These are phyloP conservation scores for Amanita polypyramis DNA, from an alignment of 768 basidiomycete species.

Conservation along the genomic window DNA sequence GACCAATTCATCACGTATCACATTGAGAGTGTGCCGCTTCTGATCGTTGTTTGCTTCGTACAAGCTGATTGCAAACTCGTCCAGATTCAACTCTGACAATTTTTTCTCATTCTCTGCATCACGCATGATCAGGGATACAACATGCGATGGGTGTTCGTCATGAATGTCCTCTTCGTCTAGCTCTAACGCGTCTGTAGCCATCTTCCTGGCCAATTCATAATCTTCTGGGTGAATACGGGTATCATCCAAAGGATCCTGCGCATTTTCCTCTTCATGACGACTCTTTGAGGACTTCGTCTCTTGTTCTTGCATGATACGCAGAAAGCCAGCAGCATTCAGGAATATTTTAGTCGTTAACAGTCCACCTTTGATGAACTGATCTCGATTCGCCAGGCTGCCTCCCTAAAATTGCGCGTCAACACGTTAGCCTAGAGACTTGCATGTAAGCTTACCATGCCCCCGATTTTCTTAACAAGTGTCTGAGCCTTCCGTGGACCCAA, in stretches of 20 bases:
- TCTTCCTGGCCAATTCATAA: slow-evolving; percentile 95
- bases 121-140: slow-evolving; percentile 78
- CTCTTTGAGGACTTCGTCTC: slow-evolving; percentile 53
- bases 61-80: slow-evolving; percentile 92
- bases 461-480: slow-evolving; percentile 72
- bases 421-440: slow-evolving; percentile 4
- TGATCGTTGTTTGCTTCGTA: slow-evolving; percentile 73
- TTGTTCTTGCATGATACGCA: slow-evolving; percentile 63
- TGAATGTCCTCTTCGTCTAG: slow-evolving; percentile 96
- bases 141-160: slow-evolving; percentile 84
- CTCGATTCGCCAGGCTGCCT: slow-evolving; percentile 76
- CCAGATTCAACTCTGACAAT: slow-evolving; percentile 83
- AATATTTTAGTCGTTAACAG: slow-evolving; percentile 83
- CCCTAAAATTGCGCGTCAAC: slow-evolving; percentile 43
- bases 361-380: slow-evolving; percentile 75
- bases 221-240: slow-evolving; percentile 97
- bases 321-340: slow-evolving; percentile 86
- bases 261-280: slow-evolving; percentile 58
- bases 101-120: slow-evolving; percentile 72
- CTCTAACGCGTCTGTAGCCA: slow-evolving; percentile 96
- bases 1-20: slow-evolving; percentile 81
- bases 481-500: slow-evolving; percentile 93
- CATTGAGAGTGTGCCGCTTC: slow-evolving; percentile 83
- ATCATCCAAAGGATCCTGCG: slow-evolving; percentile 83
- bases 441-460: slow-evolving; percentile 46